Conservation (phyloP, 345 rosid species). For the thale cress (Arabidopsis thaliana) region DNA sequence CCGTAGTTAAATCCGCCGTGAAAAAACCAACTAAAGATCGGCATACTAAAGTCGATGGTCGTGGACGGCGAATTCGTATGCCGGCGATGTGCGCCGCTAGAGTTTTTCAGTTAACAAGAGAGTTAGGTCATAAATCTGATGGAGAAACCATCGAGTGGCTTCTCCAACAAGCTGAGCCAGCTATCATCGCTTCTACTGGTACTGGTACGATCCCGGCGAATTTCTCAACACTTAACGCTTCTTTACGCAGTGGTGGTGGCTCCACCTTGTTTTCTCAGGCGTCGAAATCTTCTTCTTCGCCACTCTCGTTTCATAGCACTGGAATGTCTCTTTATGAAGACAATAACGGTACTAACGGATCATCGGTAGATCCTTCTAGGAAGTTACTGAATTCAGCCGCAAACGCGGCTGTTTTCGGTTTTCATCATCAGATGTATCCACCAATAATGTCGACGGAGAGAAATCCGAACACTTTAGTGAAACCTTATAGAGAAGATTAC, state of each 20-base stretch:
- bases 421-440: slow-evolving; percentile 67
- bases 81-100: slow-evolving; percentile 87
- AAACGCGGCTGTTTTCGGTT: slow-evolving; percentile 51
- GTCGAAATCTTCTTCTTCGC: slow-evolving; percentile 64
- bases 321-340: slow-evolving; percentile 54
- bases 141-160: slow-evolving; percentile 92
- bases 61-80: slow-evolving; percentile 87
- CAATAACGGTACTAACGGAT: slow-evolving; percentile 39
- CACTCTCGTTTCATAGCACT: slow-evolving; percentile 61
- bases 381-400: slow-evolving; percentile 43
- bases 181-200: slow-evolving; percentile 76
- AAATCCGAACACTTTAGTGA: slow-evolving; percentile 48
- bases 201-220: slow-evolving; percentile 92
- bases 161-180: slow-evolving; percentile 80
- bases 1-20: slow-evolving; percentile 48
- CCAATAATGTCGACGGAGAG: slow-evolving; percentile 50
- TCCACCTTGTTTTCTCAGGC: slow-evolving; percentile 60
- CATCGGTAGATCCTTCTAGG: slow-evolving; percentile 42
- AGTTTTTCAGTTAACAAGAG: slow-evolving; percentile 79
- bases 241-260: slow-evolving; percentile 65
- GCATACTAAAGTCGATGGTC: slow-evolving; percentile 86
- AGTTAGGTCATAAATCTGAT: slow-evolving; percentile 80
- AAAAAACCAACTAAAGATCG: slow-evolving; percentile 77
- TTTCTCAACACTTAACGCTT: slow-evolving; percentile 74
- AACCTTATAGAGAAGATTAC: slow-evolving; percentile 68